A percentile compares a stretch with the other conserved stretches of the same genome.
phyloP scores from a whole-genome alignment of 371 early-diverging fungal genomes.

The Enterocytospora artemiae region DNA sequence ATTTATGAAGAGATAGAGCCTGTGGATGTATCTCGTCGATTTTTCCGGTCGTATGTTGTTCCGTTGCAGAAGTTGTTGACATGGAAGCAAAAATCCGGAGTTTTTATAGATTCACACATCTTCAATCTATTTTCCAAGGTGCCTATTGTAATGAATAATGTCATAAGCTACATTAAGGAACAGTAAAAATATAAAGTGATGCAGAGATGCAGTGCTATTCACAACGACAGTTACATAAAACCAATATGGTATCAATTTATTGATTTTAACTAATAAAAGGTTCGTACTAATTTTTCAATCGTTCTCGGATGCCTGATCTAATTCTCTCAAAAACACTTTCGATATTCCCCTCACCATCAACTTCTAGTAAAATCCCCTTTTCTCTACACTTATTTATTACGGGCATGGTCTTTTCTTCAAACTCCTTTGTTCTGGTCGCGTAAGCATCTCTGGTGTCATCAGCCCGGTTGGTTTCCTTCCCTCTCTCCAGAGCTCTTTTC shows the following conservation, averaged over 20 bases:
- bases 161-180: neutral
- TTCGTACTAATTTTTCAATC: neutral
- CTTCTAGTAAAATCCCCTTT: slow-evolving; percentile 72
- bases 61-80: too few relatives aligned
- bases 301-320: neutral
- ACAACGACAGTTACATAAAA: neutral
- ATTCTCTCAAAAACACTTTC: slow-evolving; percentile 32
- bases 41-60: too few relatives aligned
- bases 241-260: neutral
- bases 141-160: neutral
- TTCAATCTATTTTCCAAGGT: too few relatives aligned
- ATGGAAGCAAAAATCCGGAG: too few relatives aligned
- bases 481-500: slow-evolving; percentile 62
- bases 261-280: neutral
- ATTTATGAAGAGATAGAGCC: too few relatives aligned
- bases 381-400: slow-evolving; percentile 85
- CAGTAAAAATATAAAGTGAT: neutral
- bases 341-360: slow-evolving; percentile 62
- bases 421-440: slow-evolving; percentile 76
- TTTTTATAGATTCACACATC: too few relatives aligned
- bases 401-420: slow-evolving; percentile 85
- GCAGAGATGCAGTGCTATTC: neutral
- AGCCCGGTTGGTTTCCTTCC: slow-evolving; percentile 85
- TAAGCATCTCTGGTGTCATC: slow-evolving; percentile 87
- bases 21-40: too few relatives aligned